Evolutionary conservation across 495 filamentous ascomycete species (phyloP), one percentile per base, ranked within the genome.

Genomic region (Penicillium waksmanii): DNA sequence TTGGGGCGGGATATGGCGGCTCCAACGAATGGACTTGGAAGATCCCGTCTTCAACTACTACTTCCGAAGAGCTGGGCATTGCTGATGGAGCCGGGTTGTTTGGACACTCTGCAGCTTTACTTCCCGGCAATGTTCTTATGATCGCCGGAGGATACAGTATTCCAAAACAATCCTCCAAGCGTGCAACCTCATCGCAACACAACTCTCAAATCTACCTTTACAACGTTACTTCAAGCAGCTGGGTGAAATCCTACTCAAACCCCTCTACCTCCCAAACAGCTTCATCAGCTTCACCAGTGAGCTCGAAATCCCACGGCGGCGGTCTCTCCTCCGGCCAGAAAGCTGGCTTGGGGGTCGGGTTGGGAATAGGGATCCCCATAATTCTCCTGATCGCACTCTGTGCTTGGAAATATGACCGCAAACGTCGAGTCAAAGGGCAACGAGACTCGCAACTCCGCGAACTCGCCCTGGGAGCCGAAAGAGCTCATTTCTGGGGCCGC

Each of bases 41-140:
- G 10, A 73, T 90, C 6, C 90, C 91, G 0, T 63, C 91, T 0
- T 63, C 74, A 2, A 65, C 69, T 1, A 65, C 69, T 0, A 64
- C 73, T 5, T 59, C 69, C 5, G 56, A 57, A 33, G 77, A 75
- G 13, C 31, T 60, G n/a, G 77, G 73, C 1, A 72, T 83, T 2
- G 58, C 70, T 2, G 72, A 79, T 51, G 83, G 82, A 7, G 64
- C 77, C 3, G 92, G 91, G 0, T 75, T 96, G 3, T 96, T 90
- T 67, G 94, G 94, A 4, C 94, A 98, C 70, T 94, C 89, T 3
- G 91, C 91, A 5, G 83, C 79, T 5, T 84, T 97, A 80, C 82
- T 98, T 15, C 88, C 90, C 18, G 94, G 93, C 2, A 89, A 88
- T 60, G 83, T 96, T 0, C 91, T 98, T 90, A 90, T 97, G 89